A percentile compares a stretch with the other conserved stretches of the same genome.
These are phyloP conservation scores for Cyberlindnera americana DNA, from an alignment of 805 yeast genomes.

Conservation along the genomic window DNA sequence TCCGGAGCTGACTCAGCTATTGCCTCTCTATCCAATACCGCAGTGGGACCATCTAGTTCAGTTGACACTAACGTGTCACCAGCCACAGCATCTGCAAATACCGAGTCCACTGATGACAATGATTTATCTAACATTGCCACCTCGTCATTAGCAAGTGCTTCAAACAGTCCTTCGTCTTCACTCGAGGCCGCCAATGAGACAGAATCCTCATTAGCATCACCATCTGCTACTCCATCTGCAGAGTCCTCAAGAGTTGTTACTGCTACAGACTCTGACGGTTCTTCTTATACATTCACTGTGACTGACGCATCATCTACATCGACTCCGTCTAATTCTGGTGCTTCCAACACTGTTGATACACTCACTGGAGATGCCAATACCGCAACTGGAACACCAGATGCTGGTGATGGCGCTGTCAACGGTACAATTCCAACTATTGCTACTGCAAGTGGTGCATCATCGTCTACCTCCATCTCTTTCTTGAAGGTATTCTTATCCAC, in stretches of 20 bases:
- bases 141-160: too few relatives aligned
- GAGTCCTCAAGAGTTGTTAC: slow-evolving; percentile 1
- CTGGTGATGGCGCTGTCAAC: neutral
- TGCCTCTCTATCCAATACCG: too few relatives aligned
- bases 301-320: slow-evolving; percentile 11
- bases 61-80: too few relatives aligned
- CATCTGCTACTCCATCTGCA: neutral
- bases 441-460: slow-evolving; percentile 12
- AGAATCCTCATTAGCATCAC: too few relatives aligned
- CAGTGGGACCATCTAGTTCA: too few relatives aligned
- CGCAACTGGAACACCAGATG: neutral
- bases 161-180: too few relatives aligned
- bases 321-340: slow-evolving; percentile 9
- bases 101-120: too few relatives aligned
- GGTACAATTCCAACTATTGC: slow-evolving; percentile 7
- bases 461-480: slow-evolving; percentile 4
- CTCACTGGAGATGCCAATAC: slow-evolving; percentile 3
- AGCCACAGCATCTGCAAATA: too few relatives aligned
- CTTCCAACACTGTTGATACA: slow-evolving; percentile 9
- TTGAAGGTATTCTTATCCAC: too few relatives aligned
- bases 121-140: too few relatives aligned
- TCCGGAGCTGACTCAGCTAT: too few relatives aligned
- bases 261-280: slow-evolving; percentile 1
- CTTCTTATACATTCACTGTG: slow-evolving; percentile 4
- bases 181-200: too few relatives aligned